Base-by-base conservation (phyloP, 768 basidiomycete species). In the Antrodiella citrinella region DNA sequence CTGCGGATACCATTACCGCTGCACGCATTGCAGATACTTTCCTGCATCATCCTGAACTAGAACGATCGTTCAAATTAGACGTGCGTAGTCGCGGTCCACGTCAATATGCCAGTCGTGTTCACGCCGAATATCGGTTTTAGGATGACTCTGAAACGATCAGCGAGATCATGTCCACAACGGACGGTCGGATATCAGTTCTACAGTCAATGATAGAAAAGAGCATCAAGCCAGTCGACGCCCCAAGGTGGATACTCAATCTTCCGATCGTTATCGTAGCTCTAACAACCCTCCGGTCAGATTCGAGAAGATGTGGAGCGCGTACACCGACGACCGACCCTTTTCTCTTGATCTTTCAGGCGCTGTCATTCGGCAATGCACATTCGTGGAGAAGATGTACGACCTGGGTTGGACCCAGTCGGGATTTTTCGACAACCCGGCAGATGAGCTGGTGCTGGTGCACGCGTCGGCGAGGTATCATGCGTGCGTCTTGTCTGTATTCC, bases 271-370 rank as follows among this genome's bases (percentile, higher is more conserved):
- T 47, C 24, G 7, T 19, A 21, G 18, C 26, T 5, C 19, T 20
- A 5, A 26, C 26, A 12, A 18, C 18, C 26, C 24, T 35, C 43
- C 41, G 13, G 12, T 15, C 15, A 50, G 49, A 22, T n/a, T 25
- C 15, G 21, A 26, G 21, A 20, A 71, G 26, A 67, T 80, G n/a
- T 61, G 77, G 60, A 66, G 66, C 39, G 78, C 78, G 0, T 82
- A 83, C 57, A 60, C 53, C 2, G 67, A 77, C 20, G 76, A 75
- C 20, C 70, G 72, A 47, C 67, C 70, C 1, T 82, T 78, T 54
- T 82, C 80, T 0, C 62, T 80, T 18, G 72, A 82, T 22, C 71
- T 83, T 1, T 69, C 74, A 3, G 77, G 78, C 2, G 80, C 81
- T 1, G 80, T 81, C 9, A 54, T 80, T 20, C 76, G 80, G 4